Base-by-base conservation (phyloP, 1,139 yeast genomes). In the Pichia cactophila region DNA sequence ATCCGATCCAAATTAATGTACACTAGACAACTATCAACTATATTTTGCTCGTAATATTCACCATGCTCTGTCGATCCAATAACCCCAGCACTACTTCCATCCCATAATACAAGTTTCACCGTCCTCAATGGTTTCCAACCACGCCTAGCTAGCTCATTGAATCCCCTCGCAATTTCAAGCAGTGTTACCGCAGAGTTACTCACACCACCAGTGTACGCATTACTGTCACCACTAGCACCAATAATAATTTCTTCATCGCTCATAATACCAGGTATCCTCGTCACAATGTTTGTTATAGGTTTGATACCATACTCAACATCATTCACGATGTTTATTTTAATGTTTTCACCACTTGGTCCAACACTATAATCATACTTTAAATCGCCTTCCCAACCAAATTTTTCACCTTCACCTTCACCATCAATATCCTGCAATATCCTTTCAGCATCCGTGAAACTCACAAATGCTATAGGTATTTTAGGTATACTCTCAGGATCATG, bases 101-200 rank as follows among this genome's bases (percentile, higher is more conserved):
- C 82, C 79, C 80, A 78, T 33, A 74, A 70, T 0, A 73, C 68
- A 28, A 77, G 60, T 49, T 69, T 71, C n/a, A 78, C 73, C 0
- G 80, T 74, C 48, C 82, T 63, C 48, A 76, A 60, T 5, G 83
- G 83, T 56, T 69, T 75, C 81, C 80, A 78, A 0, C 81, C 81
- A 43, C 59, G 65, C 56, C 66, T 60, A 5, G 61, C 53, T 33
- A 75, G 57, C 12, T 65, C 63, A 28, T 58, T 59, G 44, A 75
- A 63, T 0, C 77, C 77, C 47, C 78, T 62, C 1, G 77, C 72
- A 17, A 77, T 56, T 53, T 76, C 79, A 33, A 77, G 53, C 41
- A 76, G 51, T 0, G 71, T 62, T 2, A 73, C 69, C 50, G 70
- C 69, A 0, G 77, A 77, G 47, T 72, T 67, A 43, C 70, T 69